A percentile compares a stretch with the other conserved stretches of the same genome.
phyloP scores from a whole-genome alignment of 139 green algal genomes.

The Bryopsis sp. region DNA sequence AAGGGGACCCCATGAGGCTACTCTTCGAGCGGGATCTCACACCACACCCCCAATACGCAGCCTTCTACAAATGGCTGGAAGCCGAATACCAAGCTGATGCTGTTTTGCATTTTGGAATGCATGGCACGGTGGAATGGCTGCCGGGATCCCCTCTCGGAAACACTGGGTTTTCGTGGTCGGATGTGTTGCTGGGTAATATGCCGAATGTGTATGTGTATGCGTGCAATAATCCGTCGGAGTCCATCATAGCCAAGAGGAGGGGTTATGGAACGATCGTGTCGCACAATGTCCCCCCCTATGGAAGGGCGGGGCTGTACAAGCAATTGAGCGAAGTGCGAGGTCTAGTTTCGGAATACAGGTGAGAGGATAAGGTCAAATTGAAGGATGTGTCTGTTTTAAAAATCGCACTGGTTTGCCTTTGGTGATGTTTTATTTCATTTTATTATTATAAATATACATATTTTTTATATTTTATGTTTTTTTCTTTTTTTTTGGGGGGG shows the following conservation, averaged over 20 bases:
- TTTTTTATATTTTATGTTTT: too few relatives aligned
- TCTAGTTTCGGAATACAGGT: constrained; percentile 69
- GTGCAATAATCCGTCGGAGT: constrained; percentile 85
- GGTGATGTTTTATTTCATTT: too few relatives aligned
- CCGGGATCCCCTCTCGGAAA: constrained; percentile 84
- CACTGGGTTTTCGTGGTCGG: constrained; percentile 64
- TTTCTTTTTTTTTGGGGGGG: too few relatives aligned
- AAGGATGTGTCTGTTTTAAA: too few relatives aligned
- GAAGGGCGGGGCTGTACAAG: constrained; percentile 92
- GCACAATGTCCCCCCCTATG: constrained; percentile 96
- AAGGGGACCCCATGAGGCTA: constrained; percentile 97
- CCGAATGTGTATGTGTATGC: constrained; percentile 90
- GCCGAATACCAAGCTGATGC: constrained; percentile 68
- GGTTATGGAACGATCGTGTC: constrained; percentile 92
- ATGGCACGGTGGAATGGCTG: constrained; percentile 96
- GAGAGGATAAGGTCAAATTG: background rate
- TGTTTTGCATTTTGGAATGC: constrained; percentile 96
- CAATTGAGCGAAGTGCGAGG: constrained; percentile 72
- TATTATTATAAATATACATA: too few relatives aligned
- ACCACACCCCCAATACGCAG: constrained; percentile 92
- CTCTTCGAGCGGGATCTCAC: constrained; percentile 96
- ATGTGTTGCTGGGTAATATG: constrained; percentile 65
- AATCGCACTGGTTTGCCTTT: too few relatives aligned
- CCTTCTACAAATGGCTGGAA: constrained; percentile 89
- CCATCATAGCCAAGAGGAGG: constrained; percentile 89